Base-by-base conservation (phyloP, 2,329 filamentous ascomycete genomes). In the Apiospora sp. region DNA sequence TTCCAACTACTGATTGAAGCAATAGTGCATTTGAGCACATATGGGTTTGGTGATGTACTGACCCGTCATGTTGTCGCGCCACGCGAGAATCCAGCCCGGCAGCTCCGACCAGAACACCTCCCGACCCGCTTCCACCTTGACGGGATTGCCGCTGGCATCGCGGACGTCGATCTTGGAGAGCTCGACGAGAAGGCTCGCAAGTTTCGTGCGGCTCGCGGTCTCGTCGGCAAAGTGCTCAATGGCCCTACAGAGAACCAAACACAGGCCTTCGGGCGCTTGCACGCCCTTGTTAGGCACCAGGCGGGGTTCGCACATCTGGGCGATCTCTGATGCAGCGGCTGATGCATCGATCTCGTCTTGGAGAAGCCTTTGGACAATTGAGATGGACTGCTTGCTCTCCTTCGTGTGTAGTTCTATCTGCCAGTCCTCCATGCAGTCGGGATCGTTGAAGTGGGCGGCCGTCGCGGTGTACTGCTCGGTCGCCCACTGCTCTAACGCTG, bases 201-300 rank as follows among this genome's bases (percentile, higher is more conserved):
- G 64, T 7, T 43, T 41, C 8, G 22, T 10, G 64, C 64, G 19
- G 64, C 64, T 67, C 4, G 64, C 19, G 0, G 64, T 14, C 22
- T 67, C 64, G 37, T 43, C 61, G 61, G 64, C 64, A 44, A 67
- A 67, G 22, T 43, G 34, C 22, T 44, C 64, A 13, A 67, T 43
- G 37, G 64, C 64, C 7, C 34, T 41, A 37, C 64, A 67, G 10
- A 67, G 16, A 10, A 67, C 34, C 22, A 67, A 22, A 37, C 37
- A 44, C 64, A 27, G 37, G 37, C 64, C 64, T 43, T 24, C 22
- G 13, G 64, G 64, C 22, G 37, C 22, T 22, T 67, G 34, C 37
- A 43, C 37, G 37, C 8, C 8, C 19, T 67, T 4, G 22, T 67
- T 24, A 19, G 22, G n/a, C 37, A 10, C 4, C 30, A 67, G 64